Base-by-base conservation (phyloP, 306 rosid species). In the Coriaria nepalensis region DNA sequence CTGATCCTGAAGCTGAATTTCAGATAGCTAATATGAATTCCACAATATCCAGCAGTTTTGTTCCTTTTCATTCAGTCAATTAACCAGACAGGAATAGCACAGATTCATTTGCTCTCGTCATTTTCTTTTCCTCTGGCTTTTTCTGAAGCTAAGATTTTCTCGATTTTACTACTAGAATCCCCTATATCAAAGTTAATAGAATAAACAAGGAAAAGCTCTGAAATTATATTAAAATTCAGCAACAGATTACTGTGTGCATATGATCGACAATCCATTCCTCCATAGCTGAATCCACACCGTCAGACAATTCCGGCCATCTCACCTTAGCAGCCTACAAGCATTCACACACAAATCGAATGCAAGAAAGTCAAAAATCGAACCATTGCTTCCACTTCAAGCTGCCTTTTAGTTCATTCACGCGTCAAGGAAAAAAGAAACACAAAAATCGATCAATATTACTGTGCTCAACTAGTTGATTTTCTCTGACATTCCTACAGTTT, bases 231-330 rank as follows among this genome's bases (percentile, higher is more conserved):
- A 20, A 20, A 20, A 20, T 3, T 20, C 29, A 20, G 29, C 29
- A 20, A 20, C 29, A 1, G 29, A 20, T 20, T 66, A 88, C 95
- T 11, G 40, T 55, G 73, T 78, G 59, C 95, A 88, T 84, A 61
- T 78, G 84, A 33, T 78, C 86, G 50, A 84, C 63, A 76, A 81
- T 76, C 95, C 86, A 83, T 61, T 70, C 63, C 73, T 81, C 82
- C 46, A 70, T 59, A 49, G 59, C 33, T 5, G 77, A 76, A 66
- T 84, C 77, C 55, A 84, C 93, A 4, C 70, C 68, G 49, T 70
- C 73, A 65, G 83, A 84, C 41, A 88, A 60, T 52, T 33, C 62
- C 12, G 90, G 90, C 95, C 95, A 78, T 68, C 90, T 76, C 58
- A 73, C 63, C 68, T 76, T 80, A 12, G 95, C 95, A 59, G 97